Conservation (phyloP, 139 green algal species). For the Volvox reticuliferus region DNA sequence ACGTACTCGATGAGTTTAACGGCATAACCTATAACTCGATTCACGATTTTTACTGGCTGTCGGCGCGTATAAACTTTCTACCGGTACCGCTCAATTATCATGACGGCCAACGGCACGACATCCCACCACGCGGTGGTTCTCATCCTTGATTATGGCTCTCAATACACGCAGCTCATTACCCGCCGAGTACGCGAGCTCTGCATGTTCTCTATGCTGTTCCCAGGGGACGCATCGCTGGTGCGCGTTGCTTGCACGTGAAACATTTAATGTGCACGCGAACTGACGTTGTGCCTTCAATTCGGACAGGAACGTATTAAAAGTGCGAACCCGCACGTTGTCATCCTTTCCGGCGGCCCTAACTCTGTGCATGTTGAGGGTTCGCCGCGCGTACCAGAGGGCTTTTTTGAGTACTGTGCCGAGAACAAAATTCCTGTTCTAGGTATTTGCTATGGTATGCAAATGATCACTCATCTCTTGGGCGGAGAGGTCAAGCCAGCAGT, state of each 20-base stretch:
- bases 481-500: slow-evolving; percentile 83
- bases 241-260: neutral
- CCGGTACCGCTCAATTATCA: neutral
- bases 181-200: slow-evolving; percentile 92
- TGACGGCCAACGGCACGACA: slow-evolving; percentile 15
- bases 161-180: slow-evolving; percentile 99
- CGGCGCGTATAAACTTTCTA: neutral
- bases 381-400: slow-evolving; percentile 86
- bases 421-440: slow-evolving; percentile 90
- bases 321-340: slow-evolving; percentile 84
- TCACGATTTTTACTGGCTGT: neutral
- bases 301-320: slow-evolving; percentile 87
- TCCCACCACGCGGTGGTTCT: slow-evolving; percentile 55
- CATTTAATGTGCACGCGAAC: neutral
- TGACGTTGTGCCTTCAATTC: neutral
- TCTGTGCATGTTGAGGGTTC: slow-evolving; percentile 94
- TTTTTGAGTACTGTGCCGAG: slow-evolving; percentile 83
- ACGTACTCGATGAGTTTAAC: no score
- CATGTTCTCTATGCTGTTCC: slow-evolving; percentile 93
- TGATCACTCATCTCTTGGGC: slow-evolving; percentile 75
- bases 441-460: slow-evolving; percentile 98
- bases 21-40: neutral
- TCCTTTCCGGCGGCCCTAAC: slow-evolving; percentile 97
- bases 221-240: slow-evolving; percentile 90
- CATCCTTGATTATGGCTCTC: slow-evolving; percentile 82